Evolutionary conservation across 352 stramenopile species (phyloP).

Genomic region (Phytophthora tentaculata): DNA sequence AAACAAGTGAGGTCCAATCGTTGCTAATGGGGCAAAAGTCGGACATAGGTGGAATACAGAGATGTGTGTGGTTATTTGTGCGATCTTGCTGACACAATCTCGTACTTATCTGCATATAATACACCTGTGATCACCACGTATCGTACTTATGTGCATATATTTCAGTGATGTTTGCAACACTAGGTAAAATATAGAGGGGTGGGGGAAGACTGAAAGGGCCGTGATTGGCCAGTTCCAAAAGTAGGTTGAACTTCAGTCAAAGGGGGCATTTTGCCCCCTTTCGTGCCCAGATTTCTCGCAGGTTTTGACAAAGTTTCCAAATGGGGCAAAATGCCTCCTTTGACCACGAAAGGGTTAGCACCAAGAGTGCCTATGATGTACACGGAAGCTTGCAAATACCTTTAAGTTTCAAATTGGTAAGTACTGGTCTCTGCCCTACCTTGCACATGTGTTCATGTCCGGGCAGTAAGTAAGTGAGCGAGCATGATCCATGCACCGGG

Average conservation of each 20-base stretch:
- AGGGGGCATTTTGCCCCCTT: background rate
- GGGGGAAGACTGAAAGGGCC: background rate
- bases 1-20: slow-evolving; percentile 6
- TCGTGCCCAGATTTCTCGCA: background rate
- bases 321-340: background rate
- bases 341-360: slow-evolving; percentile 2
- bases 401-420: too few species aligned
- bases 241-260: background rate
- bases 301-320: background rate
- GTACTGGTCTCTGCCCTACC: too few species aligned
- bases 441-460: too few species aligned
- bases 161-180: background rate
- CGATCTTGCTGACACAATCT: slow-evolving; percentile 5
- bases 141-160: background rate
- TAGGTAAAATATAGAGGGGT: background rate
- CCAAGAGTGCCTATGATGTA: too few species aligned
- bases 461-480: too few species aligned
- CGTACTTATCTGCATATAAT: slow-evolving; percentile 2
- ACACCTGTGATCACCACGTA: too few species aligned
- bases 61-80: background rate
- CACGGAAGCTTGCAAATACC: too few species aligned
- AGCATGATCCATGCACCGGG: too few species aligned
- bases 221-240: background rate
- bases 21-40: background rate
- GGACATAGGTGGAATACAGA: slow-evolving; percentile 1